phyloP scores from a whole-genome alignment of 2,329 filamentous ascomycete species.

The Coniochaeta pulveracea region DNA sequence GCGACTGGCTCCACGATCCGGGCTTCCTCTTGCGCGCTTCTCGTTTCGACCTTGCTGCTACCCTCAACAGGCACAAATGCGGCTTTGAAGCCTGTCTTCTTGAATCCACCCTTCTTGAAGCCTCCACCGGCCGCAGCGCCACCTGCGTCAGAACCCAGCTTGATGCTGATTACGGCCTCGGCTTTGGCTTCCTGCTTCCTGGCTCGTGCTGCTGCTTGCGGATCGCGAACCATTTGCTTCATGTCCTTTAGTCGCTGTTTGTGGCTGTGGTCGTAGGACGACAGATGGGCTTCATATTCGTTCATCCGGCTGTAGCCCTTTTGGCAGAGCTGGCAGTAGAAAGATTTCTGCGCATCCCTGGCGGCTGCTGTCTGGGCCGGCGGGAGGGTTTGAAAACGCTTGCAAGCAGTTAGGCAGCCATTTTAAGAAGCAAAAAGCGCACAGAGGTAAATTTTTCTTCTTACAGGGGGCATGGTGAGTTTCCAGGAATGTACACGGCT shows the following conservation, averaged over 20 bases:
- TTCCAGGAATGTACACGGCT: too few relatives aligned
- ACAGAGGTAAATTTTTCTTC: constrained; percentile 30
- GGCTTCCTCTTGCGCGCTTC: constrained; percentile 2
- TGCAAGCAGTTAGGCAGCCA: constrained; percentile 3
- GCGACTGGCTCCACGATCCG: constrained; percentile 9
- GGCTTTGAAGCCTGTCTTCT: constrained; percentile 75
- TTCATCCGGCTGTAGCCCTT: constrained; percentile 95
- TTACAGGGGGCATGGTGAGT: constrained; percentile 34
- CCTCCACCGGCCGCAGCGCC: constrained; percentile 24
- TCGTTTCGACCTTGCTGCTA: constrained; percentile 14
- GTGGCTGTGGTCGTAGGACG: constrained; percentile 91
- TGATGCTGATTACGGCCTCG: constrained; percentile 58
- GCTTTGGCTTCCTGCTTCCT: constrained; percentile 61
- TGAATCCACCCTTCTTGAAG: constrained; percentile 62
- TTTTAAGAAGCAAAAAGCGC: neutral
- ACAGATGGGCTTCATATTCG: constrained; percentile 90
- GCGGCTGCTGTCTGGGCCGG: constrained; percentile 51
- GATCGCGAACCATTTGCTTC: constrained; percentile 71
- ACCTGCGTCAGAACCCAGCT: constrained; percentile 32
- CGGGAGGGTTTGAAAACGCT: constrained; percentile 47
- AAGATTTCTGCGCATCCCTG: constrained; percentile 66
- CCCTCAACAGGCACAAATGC: constrained; percentile 50
- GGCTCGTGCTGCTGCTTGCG: constrained; percentile 51
- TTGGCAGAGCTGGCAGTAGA: constrained; percentile 78
- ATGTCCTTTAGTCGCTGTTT: constrained; percentile 82